Evolutionary conservation across 805 yeast species (phyloP), one percentile per base, ranked within the genome.

Genomic region (Jamesozyma rosinii): DNA sequence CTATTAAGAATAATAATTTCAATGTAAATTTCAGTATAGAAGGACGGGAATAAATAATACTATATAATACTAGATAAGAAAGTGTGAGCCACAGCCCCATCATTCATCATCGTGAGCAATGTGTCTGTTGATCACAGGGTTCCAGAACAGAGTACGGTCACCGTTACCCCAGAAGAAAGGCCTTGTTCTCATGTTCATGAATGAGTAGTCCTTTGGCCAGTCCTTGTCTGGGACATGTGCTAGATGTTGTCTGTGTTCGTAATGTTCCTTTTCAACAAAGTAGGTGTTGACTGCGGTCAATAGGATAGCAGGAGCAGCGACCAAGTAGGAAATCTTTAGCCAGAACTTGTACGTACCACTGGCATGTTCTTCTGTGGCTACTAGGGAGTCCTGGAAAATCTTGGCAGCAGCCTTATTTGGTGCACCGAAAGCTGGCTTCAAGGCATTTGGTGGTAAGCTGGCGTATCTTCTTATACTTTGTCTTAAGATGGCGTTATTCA

Each of bases 141-240:
- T 87, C 98, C 98, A 92, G 83, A 92, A 92, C 64, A 83, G 71
- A 50, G 97, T 87, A 77, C 85, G 81, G 75, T 89, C 95, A 65
- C 98, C 97, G 64, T 92, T 90, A 64, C 98, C 98, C 97, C 97
- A 92, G 82, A 88, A 90, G 77, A 77, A 90, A 64, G 83, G 81
- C 67, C 79, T 81, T 63, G 66, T 64, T 79, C 97, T 86, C 57
- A 88, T 67, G 76, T 92, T 92, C 75, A 83, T 89, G 79, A 78
- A 92, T 58, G 81, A 89, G 73, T 85, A 85, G 69, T 83, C 92
- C 49, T 66, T 70, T 61, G 97, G 97, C 88, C 95, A 85, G 64
- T 89, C 95, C 56, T 82, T 90, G 65, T 89, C 97, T 29, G 87
- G 66, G 45, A 86, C 70, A 57, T 72, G 71, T 41, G 67, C 63